These are phyloP conservation scores for Alternaria solani DNA, from an alignment of 2,329 filamentous ascomycete genomes.

Conservation along the genomic window DNA sequence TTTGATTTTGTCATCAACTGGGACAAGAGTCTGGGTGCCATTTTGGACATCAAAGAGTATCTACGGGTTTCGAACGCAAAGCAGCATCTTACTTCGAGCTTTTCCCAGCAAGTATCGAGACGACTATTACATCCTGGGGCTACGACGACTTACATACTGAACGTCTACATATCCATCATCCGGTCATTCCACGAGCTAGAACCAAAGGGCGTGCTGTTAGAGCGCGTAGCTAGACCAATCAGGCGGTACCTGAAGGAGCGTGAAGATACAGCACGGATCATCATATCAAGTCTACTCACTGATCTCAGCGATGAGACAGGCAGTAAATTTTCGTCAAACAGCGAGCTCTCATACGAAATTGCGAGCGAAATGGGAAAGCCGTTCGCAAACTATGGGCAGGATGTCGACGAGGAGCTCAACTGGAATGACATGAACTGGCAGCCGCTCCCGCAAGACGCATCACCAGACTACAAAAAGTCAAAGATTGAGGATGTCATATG, in stretches of 20 bases:
- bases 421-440: slow-evolving; percentile 95
- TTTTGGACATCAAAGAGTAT: slow-evolving; percentile 76
- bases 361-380: slow-evolving; percentile 71
- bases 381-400: slow-evolving; percentile 61
- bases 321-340: slow-evolving; percentile 60
- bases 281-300: slow-evolving; percentile 76
- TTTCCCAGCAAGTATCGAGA: slow-evolving; percentile 70
- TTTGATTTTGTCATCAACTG: slow-evolving; percentile 82
- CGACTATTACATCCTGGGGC: slow-evolving; percentile 77
- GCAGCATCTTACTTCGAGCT: slow-evolving; percentile 73
- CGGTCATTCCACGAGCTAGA: slow-evolving; percentile 78
- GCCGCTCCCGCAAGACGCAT: slow-evolving; percentile 91
- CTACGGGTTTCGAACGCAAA: slow-evolving; percentile 74
- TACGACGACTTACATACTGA: slow-evolving; percentile 77
- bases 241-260: slow-evolving; percentile 79
- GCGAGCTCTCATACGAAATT: slow-evolving; percentile 73
- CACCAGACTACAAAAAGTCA: slow-evolving; percentile 85
- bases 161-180: slow-evolving; percentile 81
- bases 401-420: slow-evolving; percentile 71
- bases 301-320: slow-evolving; percentile 61
- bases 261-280: slow-evolving; percentile 79
- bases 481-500: slow-evolving; percentile 92
- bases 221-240: slow-evolving; percentile 75
- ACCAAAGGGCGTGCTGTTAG: slow-evolving; percentile 77
- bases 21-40: slow-evolving; percentile 74